Evolutionary conservation across 345 rosid species (phyloP), one percentile per base, ranked within the genome.

Genomic region (Melaleuca quinquenervia): DNA sequence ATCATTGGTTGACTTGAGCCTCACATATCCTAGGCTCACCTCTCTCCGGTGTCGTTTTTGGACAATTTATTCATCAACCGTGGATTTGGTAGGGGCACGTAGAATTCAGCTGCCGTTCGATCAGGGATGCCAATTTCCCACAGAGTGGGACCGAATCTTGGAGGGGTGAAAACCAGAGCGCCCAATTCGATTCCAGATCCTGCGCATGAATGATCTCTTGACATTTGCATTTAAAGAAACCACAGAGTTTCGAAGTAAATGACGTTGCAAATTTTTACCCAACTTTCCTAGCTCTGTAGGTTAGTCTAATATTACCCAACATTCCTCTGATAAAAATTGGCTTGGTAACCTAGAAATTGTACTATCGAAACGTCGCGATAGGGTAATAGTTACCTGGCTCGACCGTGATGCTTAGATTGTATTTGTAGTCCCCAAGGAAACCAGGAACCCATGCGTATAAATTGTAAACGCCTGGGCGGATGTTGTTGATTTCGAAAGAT

Each of bases 61-160:
- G 50, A 89, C 24, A 92, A n/a, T 52, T 58, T 85, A 76, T 88
- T 92, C 9, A 74, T 1, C 0, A 90, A 90, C 5, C 14, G 6
- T 7, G 93, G 91, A 49, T 53, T 45, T 22, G 91, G 41, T 24
- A 86, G 85, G 5, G 93, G 92, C 78, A 92, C 91, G 70, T 84
- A 86, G 56, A 90, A 92, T 50, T 90, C 92, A 1, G 89, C 89
- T 7, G 93, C 92, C 20, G 84, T 82, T 3, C 92, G 87, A 56
- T 89, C 92, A 27, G 93, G 89, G 50, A 87, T 48, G 75, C 91
- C 93, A 5, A 92, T 92, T 90, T 92, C 91, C 93, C 93, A 90
- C 24, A 89, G 52, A 6, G 93, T 90, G 26, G 91, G 91, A 10
- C 93, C 93, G 51, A 75, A 86, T 56, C 93, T 87, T 45, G 92